phyloP scores from a whole-genome alignment of 164 flowering plant species.

The Echeveria elegans region DNA sequence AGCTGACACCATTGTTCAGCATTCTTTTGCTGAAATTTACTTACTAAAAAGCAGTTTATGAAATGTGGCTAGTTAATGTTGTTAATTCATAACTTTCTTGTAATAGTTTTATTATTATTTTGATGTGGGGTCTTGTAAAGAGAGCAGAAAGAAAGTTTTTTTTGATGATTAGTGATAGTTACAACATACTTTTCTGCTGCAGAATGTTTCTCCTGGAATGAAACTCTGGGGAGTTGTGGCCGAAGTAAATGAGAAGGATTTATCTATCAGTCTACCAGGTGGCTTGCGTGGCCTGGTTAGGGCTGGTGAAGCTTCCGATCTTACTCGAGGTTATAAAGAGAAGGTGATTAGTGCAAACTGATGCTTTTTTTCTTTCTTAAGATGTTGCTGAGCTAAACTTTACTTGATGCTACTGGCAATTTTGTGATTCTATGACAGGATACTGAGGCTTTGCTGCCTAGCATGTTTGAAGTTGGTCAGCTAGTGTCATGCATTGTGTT shows the following conservation, averaged over 20 bases:
- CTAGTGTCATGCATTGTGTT: constrained; percentile 80
- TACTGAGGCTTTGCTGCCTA: constrained; percentile 33
- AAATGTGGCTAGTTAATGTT: no score
- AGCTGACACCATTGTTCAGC: background rate
- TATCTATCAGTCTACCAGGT: constrained; percentile 82
- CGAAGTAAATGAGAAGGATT: constrained; percentile 85
- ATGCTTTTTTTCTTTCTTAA: background rate
- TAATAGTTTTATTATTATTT: no score
- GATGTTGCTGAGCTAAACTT: background rate
- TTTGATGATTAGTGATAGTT: no score
- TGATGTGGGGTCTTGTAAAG: no score
- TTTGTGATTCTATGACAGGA: constrained; percentile 20
- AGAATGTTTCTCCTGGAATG: constrained; percentile 90
- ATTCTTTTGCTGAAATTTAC: no score
- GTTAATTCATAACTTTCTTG: background rate
- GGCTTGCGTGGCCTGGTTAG: constrained; percentile 88
- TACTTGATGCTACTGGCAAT: background rate
- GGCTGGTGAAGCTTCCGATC: constrained; percentile 66
- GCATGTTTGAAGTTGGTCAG: constrained; percentile 61
- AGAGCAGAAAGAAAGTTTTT: no score
- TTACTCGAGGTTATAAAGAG: constrained; percentile 24
- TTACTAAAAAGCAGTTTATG: no score
- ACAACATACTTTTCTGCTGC: background rate
- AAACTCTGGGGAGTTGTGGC: constrained; percentile 86
- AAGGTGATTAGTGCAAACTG: constrained; percentile 25